These are phyloP conservation scores for Arthrobotrys sinensis DNA, from an alignment of 2,329 filamentous ascomycete genomes.

Conservation along the genomic window DNA sequence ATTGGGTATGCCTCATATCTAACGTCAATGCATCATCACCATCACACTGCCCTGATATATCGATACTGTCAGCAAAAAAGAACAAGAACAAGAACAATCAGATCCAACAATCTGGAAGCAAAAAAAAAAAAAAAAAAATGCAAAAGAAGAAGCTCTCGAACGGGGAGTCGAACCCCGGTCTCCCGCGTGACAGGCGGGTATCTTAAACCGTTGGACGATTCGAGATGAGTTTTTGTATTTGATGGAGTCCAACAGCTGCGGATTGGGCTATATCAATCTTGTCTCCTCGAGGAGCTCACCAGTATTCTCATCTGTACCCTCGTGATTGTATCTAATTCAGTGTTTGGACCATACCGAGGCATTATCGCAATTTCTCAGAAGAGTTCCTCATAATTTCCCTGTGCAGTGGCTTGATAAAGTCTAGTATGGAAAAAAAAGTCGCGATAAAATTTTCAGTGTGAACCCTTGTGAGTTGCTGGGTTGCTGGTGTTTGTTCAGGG, in stretches of 20 bases:
- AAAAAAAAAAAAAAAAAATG: too few species aligned
- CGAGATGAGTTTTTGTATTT: constrained; percentile 50
- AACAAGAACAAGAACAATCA: too few species aligned
- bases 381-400: constrained; percentile 5
- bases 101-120: too few species aligned
- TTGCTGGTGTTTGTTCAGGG: not conserved
- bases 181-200: constrained; percentile 61
- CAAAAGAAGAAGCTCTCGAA: constrained; percentile 54
- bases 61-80: too few species aligned
- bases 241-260: not conserved
- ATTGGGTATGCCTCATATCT: too few species aligned
- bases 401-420: not conserved
- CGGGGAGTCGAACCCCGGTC: constrained; percentile 62
- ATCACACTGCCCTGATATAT: not conserved
- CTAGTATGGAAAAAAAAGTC: not conserved
- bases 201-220: constrained; percentile 61
- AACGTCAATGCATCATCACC: too few species aligned
- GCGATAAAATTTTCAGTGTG: constrained; percentile 8
- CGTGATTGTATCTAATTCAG: too few species aligned
- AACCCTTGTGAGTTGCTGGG: not conserved
- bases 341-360: not conserved
- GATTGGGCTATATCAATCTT: not conserved
- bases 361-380: not conserved
- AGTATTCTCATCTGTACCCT: too few species aligned
- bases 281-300: too few species aligned